phyloP scores from a whole-genome alignment of 2,329 filamentous ascomycete genomes.

The Talaromyces sp. region DNA sequence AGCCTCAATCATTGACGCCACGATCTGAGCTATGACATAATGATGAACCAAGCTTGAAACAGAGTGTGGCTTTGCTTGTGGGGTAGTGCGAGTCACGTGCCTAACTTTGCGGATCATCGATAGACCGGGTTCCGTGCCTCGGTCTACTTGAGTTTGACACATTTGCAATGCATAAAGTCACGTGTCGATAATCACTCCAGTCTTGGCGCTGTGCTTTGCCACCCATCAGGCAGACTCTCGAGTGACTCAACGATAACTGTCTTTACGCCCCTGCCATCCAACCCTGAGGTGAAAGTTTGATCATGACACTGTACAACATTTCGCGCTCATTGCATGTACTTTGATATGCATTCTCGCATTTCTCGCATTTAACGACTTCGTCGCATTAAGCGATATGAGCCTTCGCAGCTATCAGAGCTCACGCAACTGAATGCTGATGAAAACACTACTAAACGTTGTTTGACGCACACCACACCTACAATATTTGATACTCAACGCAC shows the following conservation, averaged over 20 bases:
- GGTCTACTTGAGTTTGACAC: background rate
- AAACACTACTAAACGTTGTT: background rate
- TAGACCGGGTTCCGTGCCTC: background rate
- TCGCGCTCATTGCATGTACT: too few relatives aligned
- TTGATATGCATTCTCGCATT: background rate
- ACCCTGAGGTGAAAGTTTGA: background rate
- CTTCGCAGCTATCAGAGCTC: background rate
- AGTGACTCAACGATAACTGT: background rate
- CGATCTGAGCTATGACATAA: slow-evolving; percentile 4
- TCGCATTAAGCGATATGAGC: background rate
- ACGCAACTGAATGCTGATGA: background rate
- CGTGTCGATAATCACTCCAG: background rate
- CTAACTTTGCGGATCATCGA: background rate
- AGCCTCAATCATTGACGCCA: background rate
- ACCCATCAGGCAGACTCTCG: background rate
- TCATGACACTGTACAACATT: background rate
- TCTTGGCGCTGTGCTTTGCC: slow-evolving; percentile 2
- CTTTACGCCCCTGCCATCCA: background rate
- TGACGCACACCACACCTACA: background rate
- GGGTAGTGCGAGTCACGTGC: background rate
- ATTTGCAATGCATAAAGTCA: background rate
- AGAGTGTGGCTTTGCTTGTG: slow-evolving; percentile 5
- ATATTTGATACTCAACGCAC: background rate
- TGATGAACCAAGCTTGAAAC: background rate
- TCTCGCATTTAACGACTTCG: background rate